Conservation (phyloP, 441 rosid genomes). For the Cnidoscolus chayamansa region DNA sequence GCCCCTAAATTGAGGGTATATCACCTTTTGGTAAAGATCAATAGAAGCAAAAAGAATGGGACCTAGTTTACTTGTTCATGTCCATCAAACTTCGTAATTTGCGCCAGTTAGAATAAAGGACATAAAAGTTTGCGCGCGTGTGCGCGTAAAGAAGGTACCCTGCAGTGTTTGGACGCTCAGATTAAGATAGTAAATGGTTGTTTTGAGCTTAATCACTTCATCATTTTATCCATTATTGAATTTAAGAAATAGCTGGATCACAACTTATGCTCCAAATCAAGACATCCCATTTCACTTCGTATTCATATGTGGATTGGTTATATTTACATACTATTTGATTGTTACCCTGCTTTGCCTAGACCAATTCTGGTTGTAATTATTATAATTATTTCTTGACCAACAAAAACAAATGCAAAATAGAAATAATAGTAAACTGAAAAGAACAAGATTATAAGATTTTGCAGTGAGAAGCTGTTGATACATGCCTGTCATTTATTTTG, state of each 20-base stretch:
- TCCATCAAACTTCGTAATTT: neutral
- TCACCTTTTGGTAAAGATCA: too few species aligned
- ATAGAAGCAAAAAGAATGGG: neutral
- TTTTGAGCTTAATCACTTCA: neutral
- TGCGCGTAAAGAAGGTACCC: neutral
- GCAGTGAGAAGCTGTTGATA: neutral
- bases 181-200: neutral
- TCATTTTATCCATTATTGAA: neutral
- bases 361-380: too few species aligned
- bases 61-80: neutral
- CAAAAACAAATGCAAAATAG: neutral
- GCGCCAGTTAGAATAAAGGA: neutral
- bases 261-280: too few species aligned
- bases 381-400: too few species aligned
- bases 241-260: neutral
- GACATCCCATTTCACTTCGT: too few species aligned
- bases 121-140: neutral
- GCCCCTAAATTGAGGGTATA: too few species aligned
- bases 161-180: neutral
- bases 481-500: slow-evolving; percentile 90
- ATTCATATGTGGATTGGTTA: too few species aligned
- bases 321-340: too few species aligned
- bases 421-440: neutral
- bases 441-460: neutral
- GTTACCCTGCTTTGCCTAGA: too few species aligned